Evolutionary conservation across 2,329 filamentous ascomycete species (phyloP), one percentile per base, ranked within the genome.

Genomic region (Claviceps fusiformis): DNA sequence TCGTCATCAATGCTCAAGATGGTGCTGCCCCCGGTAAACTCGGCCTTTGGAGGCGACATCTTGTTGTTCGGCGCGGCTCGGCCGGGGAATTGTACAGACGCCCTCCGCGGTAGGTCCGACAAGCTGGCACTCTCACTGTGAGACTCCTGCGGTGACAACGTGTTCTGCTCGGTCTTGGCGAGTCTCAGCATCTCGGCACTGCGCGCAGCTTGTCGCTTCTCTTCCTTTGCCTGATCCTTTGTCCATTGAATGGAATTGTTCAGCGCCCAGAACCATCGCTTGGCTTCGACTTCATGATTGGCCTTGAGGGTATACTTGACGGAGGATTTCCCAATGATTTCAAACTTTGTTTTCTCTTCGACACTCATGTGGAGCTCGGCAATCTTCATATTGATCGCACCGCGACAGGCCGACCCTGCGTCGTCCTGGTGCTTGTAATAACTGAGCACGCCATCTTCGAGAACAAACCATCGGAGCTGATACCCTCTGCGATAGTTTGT

Each of bases 371-470:
- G 86, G 35, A 98, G 79, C 65, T 84, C 86, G 29, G 93, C 93
- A 62, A 98, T 98, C 58, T 86, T 87, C 91, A 98, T 98, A 68
- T 97, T 97, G 72, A 98, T 98, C 53, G 93, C 93, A 57, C 93
- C 93, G 59, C 93, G 89, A 68, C 93, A 98, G 55, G 93, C 93
- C 53, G 90, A 95, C 29, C 91, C 93, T 37, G 90, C 89, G 68
- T 98, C 93, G 67, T 98, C 93, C 72, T 98, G 93, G 68, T 97
- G 89, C 72, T 98, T 98, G 75, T 97, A 98, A 73, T 98, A 98
- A 70, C 93, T 97, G 61, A 98, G 71, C 13, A 98, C 92, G 13
- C 93, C 93, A 67, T 98, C 93, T 67, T 98, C 93, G 9, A 98
- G 80, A 15, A 97, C 93, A 67, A 98, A 98, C 91, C 92, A 98